Percentiles rank a stretch among this genome's conserved stretches.
These are phyloP conservation scores for Angomonas ambiguus DNA, from an alignment of 208 protist genomes.

Conservation along the genomic window DNA sequence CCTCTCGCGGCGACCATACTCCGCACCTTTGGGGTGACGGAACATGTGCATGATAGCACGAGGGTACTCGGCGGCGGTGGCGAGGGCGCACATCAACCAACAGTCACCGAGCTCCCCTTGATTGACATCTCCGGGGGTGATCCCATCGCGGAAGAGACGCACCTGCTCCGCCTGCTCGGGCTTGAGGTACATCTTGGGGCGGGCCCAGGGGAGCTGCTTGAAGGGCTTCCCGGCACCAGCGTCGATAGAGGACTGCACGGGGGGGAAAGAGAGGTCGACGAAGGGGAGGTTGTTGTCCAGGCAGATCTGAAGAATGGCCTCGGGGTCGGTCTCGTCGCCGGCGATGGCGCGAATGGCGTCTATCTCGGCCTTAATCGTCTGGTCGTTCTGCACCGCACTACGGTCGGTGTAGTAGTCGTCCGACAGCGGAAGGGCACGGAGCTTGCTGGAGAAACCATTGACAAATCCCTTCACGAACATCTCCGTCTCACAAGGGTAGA, in stretches of 20 bases:
- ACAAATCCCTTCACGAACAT: slow-evolving; percentile 75
- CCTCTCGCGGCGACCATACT: slow-evolving; percentile 40
- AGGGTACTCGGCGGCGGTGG: slow-evolving; percentile 50
- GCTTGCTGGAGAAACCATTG: slow-evolving; percentile 76
- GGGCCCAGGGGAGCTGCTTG: slow-evolving; percentile 65
- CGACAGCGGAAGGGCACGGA: slow-evolving; percentile 62
- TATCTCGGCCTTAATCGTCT: slow-evolving; percentile 48
- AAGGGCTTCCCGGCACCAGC: slow-evolving; percentile 29
- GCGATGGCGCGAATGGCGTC: slow-evolving; percentile 39
- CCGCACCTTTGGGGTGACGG: slow-evolving; percentile 52
- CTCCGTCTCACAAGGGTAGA: slow-evolving; percentile 81
- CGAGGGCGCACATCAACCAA: slow-evolving; percentile 83
- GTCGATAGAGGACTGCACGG: slow-evolving; percentile 47
- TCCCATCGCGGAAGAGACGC: slow-evolving; percentile 67
- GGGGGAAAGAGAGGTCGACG: slow-evolving; percentile 77
- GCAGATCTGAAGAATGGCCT: slow-evolving; percentile 44
- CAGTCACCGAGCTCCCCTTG: slow-evolving; percentile 80
- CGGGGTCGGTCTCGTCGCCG: slow-evolving; percentile 37
- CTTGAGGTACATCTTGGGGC: slow-evolving; percentile 62
- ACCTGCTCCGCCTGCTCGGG: slow-evolving; percentile 54
- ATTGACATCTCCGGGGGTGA: slow-evolving; percentile 57
- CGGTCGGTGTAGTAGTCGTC: slow-evolving; percentile 59
- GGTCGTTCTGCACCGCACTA: slow-evolving; percentile 24
- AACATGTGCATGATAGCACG: slow-evolving; percentile 59
- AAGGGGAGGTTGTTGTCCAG: slow-evolving; percentile 53